These are phyloP conservation scores for Cryphonectria parasitica DNA, from an alignment of 2,329 filamentous ascomycete species.

Conservation along the genomic window DNA sequence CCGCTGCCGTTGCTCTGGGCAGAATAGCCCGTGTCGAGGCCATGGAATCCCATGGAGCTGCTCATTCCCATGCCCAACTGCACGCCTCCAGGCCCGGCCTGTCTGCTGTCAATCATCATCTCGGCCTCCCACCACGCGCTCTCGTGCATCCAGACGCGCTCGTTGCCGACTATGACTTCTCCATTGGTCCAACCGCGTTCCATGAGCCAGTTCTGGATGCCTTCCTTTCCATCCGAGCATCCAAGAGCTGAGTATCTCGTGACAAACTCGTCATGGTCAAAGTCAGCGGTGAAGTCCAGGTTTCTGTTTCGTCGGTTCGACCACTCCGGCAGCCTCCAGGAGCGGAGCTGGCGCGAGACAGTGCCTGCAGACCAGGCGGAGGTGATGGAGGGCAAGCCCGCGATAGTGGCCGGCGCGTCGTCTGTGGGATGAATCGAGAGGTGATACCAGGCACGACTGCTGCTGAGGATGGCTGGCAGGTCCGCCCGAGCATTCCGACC, in stretches of 20 bases:
- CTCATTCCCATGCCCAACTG: conserved; percentile 34
- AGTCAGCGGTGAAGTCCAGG: conserved; percentile 95
- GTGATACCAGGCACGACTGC: conserved; percentile 95
- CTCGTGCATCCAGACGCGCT: conserved; percentile 96
- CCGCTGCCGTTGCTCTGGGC: conserved; percentile 58
- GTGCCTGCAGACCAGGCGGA: conserved; percentile 91
- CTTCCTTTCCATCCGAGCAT: conserved; percentile 87
- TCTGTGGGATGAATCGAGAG: conserved; percentile 91
- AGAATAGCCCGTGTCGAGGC: conserved; percentile 75
- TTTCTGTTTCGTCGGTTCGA: conserved; percentile 89
- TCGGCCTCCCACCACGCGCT: conserved; percentile 97
- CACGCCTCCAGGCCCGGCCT: conserved; percentile 67
- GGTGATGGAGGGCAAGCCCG: conserved; percentile 71
- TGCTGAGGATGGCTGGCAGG: conserved; percentile 72
- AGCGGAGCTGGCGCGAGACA: conserved; percentile 88
- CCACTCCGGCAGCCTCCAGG: conserved; percentile 96
- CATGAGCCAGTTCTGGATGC: conserved; percentile 90
- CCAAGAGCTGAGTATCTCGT: conserved; percentile 81
- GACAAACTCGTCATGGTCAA: conserved; percentile 90
- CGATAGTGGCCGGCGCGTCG: conserved; percentile 74
- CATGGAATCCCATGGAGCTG: conserved; percentile 49
- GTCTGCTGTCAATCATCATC: conserved; percentile 75
- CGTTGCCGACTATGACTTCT: conserved; percentile 86
- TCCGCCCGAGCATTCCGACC: conserved; percentile 81
- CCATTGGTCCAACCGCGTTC: conserved; percentile 98